Base-by-base conservation (phyloP, 2,329 filamentous ascomycete genomes). In the Rutstroemia sp. region DNA sequence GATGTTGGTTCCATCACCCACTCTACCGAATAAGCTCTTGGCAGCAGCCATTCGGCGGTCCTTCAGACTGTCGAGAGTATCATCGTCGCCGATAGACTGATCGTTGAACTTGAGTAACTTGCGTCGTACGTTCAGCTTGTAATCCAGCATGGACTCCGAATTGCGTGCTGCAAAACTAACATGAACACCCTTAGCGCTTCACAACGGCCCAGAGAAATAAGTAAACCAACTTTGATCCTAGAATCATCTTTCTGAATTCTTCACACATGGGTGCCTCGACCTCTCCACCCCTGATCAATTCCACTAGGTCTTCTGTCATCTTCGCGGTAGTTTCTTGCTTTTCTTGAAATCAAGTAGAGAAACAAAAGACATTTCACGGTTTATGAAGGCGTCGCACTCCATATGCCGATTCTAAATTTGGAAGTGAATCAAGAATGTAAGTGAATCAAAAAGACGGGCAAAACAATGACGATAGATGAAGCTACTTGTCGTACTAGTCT, bases 231-330 rank as follows among this genome's bases (percentile, higher is more conserved):
- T 57, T 46, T 56, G 63, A 60, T 21, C 63, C 63, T n/a, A 61
- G 63, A 21, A 65, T 60, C 62, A 65, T 66, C 34, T 62, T 63
- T 30, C 58, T 59, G 47, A 58, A 64, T 48, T 65, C 64, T 12
- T 62, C 55, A 30, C 54, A 56, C 48, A 51, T 52, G 16, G 54
- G 54, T 21, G 18, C 27, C 27, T 37, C 4, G 39, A 56, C 14
- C 16, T 52, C 54, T 46, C 30, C 39, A 38, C 71, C 71, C 60
- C 72, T 77, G n/a, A 79, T 77, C 16, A 52, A 23, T 21, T 27
- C 18, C 27, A 56, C 49, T 21, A 57, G 19, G 6, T 53, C 37
- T 46, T 50, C 19, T 21, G 52, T 56, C n/a, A 52, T 37, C n/a
- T 39, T 30, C 41, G 25, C 21, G 2, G 48, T 55, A 4, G 12